Conservation (phyloP, 225 moss, liverwort and hornwort species). For the Anthoceros angustus region DNA sequence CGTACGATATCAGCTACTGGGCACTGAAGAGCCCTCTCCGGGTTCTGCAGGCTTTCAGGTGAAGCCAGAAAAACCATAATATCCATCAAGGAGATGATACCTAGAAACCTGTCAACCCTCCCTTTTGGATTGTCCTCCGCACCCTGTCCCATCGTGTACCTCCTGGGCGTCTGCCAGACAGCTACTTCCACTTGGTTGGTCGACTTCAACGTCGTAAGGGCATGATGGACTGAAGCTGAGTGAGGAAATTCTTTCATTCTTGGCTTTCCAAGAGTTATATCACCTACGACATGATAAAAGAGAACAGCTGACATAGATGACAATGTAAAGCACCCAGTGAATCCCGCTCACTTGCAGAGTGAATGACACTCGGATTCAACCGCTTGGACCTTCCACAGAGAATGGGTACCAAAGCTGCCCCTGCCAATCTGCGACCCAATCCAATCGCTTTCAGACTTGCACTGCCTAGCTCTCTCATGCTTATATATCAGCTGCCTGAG, state of each 20-base stretch:
- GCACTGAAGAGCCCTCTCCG: neutral
- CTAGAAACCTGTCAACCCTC: neutral
- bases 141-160: conserved; percentile 2
- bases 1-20: neutral
- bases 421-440: no score
- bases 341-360: no score
- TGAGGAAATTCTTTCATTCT: conserved; percentile 14
- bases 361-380: no score
- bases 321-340: no score
- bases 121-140: neutral
- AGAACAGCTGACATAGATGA: conserved; percentile 13
- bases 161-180: conserved; percentile 14
- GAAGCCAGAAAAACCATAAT: neutral
- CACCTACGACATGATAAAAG: conserved; percentile 12
- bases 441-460: no score
- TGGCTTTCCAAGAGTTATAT: conserved; percentile 16
- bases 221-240: conserved; percentile 13
- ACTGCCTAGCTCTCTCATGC: no score
- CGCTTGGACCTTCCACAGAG: no score
- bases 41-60: neutral
- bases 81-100: neutral
- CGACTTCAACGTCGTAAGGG: conserved; percentile 12
- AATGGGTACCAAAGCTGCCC: no score
- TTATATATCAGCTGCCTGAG: no score
- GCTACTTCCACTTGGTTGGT: conserved; percentile 15